A percentile compares a stretch with the other conserved stretches of the same genome.
Conservation (phyloP, 192 early-diverging fungal genomes). For the Borealophlyctis nickersoniae region DNA sequence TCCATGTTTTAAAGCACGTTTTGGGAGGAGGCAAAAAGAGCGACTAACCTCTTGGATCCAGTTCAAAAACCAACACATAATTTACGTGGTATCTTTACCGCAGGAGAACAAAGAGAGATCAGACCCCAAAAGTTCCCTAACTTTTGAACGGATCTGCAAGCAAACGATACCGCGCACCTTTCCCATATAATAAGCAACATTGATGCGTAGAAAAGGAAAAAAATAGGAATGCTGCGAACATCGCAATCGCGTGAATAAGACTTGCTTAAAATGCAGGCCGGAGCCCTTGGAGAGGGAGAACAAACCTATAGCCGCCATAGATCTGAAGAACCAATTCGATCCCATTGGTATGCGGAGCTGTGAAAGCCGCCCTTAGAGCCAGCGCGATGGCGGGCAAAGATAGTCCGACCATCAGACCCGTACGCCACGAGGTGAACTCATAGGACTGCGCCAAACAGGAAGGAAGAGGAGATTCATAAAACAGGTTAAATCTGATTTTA, state of each 20-base stretch:
- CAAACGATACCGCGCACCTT: slow-evolving; percentile 33
- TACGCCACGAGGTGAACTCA: slow-evolving; percentile 20
- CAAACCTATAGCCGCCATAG: slow-evolving; percentile 32
- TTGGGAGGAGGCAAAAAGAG: background rate
- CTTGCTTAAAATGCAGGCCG: too few species aligned
- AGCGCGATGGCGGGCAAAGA: slow-evolving; percentile 27
- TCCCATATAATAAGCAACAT: slow-evolving; percentile 31
- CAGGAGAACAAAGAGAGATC: background rate
- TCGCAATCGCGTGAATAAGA: too few species aligned
- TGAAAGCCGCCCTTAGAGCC: slow-evolving; percentile 14
- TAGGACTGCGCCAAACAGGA: background rate
- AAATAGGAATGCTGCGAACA: slow-evolving; percentile 32
- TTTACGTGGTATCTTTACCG: slow-evolving; percentile 36
- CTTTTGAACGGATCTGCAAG: too few species aligned
- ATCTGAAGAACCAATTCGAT: slow-evolving; percentile 26
- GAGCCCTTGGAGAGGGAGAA: too few species aligned
- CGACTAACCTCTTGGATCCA: slow-evolving; percentile 36
- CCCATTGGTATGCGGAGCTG: background rate
- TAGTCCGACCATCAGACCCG: slow-evolving; percentile 32
- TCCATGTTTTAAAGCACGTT: too few species aligned
- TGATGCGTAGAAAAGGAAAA: slow-evolving; percentile 35
- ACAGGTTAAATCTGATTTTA: too few species aligned
- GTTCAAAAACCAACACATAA: slow-evolving; percentile 42
- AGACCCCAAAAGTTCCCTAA: too few species aligned
- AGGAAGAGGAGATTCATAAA: too few species aligned